Conservation (phyloP, 495 filamentous ascomycete species). For the Baudoinia panamericana region DNA sequence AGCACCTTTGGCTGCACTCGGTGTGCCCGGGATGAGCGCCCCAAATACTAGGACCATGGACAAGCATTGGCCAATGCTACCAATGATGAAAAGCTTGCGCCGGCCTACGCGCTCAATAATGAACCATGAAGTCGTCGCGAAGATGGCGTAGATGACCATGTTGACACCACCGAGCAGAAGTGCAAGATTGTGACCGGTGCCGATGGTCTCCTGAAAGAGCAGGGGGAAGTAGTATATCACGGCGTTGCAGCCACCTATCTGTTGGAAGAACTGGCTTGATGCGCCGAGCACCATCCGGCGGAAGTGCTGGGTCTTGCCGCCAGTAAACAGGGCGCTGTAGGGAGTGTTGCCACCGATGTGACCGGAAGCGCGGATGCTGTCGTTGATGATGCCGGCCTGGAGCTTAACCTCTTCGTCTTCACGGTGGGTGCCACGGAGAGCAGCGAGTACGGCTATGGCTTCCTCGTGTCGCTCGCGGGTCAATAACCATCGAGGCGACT, state of each 20-base stretch:
- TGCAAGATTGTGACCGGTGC: slow-evolving; percentile 43
- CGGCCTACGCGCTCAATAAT: slow-evolving; percentile 63
- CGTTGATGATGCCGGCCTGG: slow-evolving; percentile 50
- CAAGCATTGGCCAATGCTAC: slow-evolving; percentile 53
- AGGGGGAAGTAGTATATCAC: slow-evolving; percentile 78
- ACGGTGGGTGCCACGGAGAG: slow-evolving; percentile 48
- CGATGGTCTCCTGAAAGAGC: slow-evolving; percentile 55
- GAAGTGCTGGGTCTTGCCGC: slow-evolving; percentile 53
- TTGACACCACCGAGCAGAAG: slow-evolving; percentile 67
- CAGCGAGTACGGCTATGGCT: slow-evolving; percentile 54
- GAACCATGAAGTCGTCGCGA: slow-evolving; percentile 69
- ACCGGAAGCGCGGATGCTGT: slow-evolving; percentile 53
- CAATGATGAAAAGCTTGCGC: slow-evolving; percentile 56
- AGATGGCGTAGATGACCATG: slow-evolving; percentile 67
- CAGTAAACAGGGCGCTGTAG: slow-evolving; percentile 43
- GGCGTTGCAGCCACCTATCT: slow-evolving; percentile 65
- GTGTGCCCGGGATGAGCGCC: slow-evolving; percentile 48
- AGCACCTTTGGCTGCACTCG: slow-evolving; percentile 48
- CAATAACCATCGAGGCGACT: slow-evolving; percentile 66
- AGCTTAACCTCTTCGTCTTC: slow-evolving; percentile 41
- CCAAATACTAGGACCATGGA: slow-evolving; percentile 67
- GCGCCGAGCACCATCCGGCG: slow-evolving; percentile 49
- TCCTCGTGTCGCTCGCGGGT: slow-evolving; percentile 54
- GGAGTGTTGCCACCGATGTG: slow-evolving; percentile 39
- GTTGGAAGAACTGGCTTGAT: slow-evolving; percentile 62